A percentile compares a stretch with the other conserved stretches of the same genome.
Conservation (phyloP, 768 basidiomycete genomes). For the Porphyrellus cyaneotinctus region DNA sequence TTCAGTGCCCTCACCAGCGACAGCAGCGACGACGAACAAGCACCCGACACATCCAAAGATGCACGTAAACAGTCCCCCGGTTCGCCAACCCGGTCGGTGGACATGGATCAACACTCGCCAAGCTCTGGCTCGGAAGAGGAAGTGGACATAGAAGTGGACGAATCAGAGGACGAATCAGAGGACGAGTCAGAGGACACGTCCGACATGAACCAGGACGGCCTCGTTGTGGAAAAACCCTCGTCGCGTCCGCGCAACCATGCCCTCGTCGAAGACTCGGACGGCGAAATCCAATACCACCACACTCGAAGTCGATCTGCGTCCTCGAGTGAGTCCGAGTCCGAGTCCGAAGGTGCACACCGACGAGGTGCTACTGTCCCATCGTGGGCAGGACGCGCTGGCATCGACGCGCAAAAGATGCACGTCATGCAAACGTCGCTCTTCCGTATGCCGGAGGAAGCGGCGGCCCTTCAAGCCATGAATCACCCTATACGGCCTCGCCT, state of each 20-base stretch:
- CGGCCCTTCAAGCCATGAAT: conserved; percentile 53
- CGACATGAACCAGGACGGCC: conserved; percentile 51
- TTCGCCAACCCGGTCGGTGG: conserved; percentile 22
- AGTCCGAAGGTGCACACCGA: conserved; percentile 12
- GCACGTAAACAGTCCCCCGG: conserved; percentile 12
- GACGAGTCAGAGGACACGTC: conserved; percentile 40
- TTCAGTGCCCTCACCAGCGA: conserved; percentile 65
- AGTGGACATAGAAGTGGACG: conserved; percentile 30
- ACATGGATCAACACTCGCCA: conserved; percentile 32
- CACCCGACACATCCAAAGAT: conserved; percentile 30
- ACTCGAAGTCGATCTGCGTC: conserved; percentile 35
- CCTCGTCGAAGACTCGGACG: conserved; percentile 52
- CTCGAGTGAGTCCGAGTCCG: conserved; percentile 24
- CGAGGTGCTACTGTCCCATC: conserved; percentile 53
- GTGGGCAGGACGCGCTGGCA: conserved; percentile 68
- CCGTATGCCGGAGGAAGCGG: conserved; percentile 69
- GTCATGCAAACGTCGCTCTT: conserved; percentile 93
- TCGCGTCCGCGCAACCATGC: conserved; percentile 42
- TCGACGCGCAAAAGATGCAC: conserved; percentile 87
- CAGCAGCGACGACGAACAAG: conserved; percentile 49
- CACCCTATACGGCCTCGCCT: conserved; percentile 35
- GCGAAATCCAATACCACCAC: conserved; percentile 46
- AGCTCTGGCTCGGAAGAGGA: conserved; percentile 27
- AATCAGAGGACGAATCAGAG: conserved; percentile 36
- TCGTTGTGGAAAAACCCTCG: conserved; percentile 26